Evolutionary conservation across 371 early-diverging fungal species (phyloP).

Genomic region (Neoconidiobolus thromboides): DNA sequence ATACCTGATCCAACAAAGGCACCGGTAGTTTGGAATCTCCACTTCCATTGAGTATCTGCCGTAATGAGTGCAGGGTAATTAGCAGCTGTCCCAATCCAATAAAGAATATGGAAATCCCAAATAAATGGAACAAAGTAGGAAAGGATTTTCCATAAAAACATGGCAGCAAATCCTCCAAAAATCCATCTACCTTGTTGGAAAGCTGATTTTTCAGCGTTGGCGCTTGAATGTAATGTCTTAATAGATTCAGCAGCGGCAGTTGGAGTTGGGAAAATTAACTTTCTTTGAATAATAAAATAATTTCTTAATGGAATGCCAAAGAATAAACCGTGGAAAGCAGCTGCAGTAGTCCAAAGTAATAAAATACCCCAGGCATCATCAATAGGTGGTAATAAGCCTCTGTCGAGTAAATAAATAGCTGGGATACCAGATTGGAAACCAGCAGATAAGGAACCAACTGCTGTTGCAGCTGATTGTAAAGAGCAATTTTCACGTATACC

Average conservation of each 20-base stretch:
- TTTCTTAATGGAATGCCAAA: slow-evolving; percentile 51
- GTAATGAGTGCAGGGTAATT: slow-evolving; percentile 20
- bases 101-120: slow-evolving; percentile 28
- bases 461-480: slow-evolving; percentile 46
- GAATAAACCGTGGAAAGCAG: slow-evolving; percentile 54
- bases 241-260: slow-evolving; percentile 49
- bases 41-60: slow-evolving; percentile 35
- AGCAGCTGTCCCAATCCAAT: slow-evolving; percentile 29
- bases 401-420: slow-evolving; percentile 37
- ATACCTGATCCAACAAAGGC: slow-evolving; percentile 55
- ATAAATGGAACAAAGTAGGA: slow-evolving; percentile 37
- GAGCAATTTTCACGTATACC: slow-evolving; percentile 48
- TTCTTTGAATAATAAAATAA: slow-evolving; percentile 46
- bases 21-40: slow-evolving; percentile 26
- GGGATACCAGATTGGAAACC: slow-evolving; percentile 50
- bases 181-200: slow-evolving; percentile 23
- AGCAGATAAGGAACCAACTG: slow-evolving; percentile 47
- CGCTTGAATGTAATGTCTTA: slow-evolving; percentile 29
- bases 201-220: slow-evolving; percentile 20
- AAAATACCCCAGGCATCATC: slow-evolving; percentile 26
- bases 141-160: slow-evolving; percentile 26
- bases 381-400: slow-evolving; percentile 23
- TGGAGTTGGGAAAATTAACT: slow-evolving; percentile 49
- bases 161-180: slow-evolving; percentile 20
- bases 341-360: slow-evolving; percentile 29